Evolutionary conservation across 441 rosid genomes (phyloP), one percentile per base, ranked within the genome.

Genomic region (Adansonia rubrostipa): DNA sequence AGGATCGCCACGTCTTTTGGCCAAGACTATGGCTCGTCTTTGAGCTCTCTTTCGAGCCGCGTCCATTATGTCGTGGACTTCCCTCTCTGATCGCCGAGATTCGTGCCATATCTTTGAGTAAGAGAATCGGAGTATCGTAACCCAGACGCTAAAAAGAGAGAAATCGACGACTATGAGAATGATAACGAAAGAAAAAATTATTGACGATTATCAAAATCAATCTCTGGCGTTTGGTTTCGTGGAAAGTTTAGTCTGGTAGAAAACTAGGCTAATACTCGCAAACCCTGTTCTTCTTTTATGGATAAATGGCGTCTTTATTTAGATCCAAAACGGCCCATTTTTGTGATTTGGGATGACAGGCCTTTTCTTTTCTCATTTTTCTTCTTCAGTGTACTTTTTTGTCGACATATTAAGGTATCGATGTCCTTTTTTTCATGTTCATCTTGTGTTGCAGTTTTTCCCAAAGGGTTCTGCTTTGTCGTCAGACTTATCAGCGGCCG

Each of bases 51-150:
- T 96, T 64, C 99, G 95, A 82, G 99, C 99, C 0, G 98, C 99
- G 90, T 94, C 99, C 99, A 96, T 96, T 93, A 94, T 86, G 87
- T 94, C 99, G 85, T 96, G 99, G 13, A 96, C 99, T 65, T 96
- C 92, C 88, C 83, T 88, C 89, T 94, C 99, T 87, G 99, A 96
- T 86, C 97, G 87, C 80, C 99, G 87, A 78, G 98, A 97, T 85
- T 94, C 99, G 85, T 94, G 98, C 99, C 99, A 96, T 97, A 96
- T 94, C 91, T 82, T 85, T 19, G 45, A 24, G 15, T 20, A 50
- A 48, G 40, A 11, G 20, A 54, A 36, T 13, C 77, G 50, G 24
- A 10, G 33, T 58, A 19, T 17, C 10, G 20, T 15, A 80, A 86
- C 81, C 82, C 84, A 77, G 81, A 64, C 71, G 4, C 36, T 58